Evolutionary conservation across 495 filamentous ascomycete genomes (phyloP).

Genomic region (Friedmanniomyces endolithicus): DNA sequence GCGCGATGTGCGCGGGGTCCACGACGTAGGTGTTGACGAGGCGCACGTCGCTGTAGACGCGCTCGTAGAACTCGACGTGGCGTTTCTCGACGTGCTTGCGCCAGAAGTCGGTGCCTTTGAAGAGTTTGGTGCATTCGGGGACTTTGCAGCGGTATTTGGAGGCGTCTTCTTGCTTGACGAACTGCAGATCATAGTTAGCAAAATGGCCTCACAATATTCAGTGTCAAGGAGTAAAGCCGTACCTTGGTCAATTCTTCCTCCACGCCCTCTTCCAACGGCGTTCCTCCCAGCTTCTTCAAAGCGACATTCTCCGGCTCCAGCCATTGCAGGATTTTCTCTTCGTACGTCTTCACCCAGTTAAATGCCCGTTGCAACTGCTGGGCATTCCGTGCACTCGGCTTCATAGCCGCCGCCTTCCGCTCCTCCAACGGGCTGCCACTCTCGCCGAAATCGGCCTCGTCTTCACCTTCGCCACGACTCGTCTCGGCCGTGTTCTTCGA

Average conservation of each 20-base stretch:
- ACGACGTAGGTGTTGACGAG: constrained; percentile 88
- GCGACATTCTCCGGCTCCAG: constrained; percentile 82
- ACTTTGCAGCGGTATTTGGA: constrained; percentile 94
- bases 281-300: constrained; percentile 77
- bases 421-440: constrained; percentile 43
- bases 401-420: constrained; percentile 38
- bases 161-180: constrained; percentile 93
- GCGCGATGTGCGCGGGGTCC: constrained; percentile 84
- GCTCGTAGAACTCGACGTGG: constrained; percentile 76
- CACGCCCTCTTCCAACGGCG: constrained; percentile 69
- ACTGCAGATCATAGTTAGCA: constrained; percentile 23
- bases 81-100: constrained; percentile 96
- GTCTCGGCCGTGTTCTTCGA: constrained; percentile 34
- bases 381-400: constrained; percentile 59
- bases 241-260: constrained; percentile 70
- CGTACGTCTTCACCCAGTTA: constrained; percentile 99
- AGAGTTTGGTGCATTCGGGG: constrained; percentile 87
- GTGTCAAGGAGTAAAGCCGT: not conserved
- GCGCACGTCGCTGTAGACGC: constrained; percentile 66
- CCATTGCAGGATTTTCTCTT: constrained; percentile 87
- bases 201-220: not conserved
- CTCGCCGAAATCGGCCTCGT: constrained; percentile 31
- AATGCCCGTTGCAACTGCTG: constrained; percentile 87
- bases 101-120: constrained; percentile 96
- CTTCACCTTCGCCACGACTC: not conserved